These are phyloP conservation scores for Mycena polygramma DNA, from an alignment of 768 basidiomycete genomes.

Conservation along the genomic window DNA sequence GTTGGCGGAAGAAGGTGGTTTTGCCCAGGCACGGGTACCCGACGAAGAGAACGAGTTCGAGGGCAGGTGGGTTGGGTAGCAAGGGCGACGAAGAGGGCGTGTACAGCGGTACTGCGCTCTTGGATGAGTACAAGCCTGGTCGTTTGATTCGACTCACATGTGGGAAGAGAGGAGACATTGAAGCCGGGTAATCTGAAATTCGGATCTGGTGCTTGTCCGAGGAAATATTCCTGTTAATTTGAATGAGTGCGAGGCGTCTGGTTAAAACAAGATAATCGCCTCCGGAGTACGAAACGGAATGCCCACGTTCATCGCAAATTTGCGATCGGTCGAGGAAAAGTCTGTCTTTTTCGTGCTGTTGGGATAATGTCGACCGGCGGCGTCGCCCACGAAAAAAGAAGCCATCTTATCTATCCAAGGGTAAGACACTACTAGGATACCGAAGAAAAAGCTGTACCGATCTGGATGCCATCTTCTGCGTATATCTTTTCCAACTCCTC, in stretches of 20 bases:
- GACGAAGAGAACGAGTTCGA: slow-evolving; percentile 65
- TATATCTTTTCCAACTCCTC: slow-evolving; percentile 76
- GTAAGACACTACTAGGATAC: slow-evolving; percentile 14
- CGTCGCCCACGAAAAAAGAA: slow-evolving; percentile 91
- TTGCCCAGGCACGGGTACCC: slow-evolving; percentile 80
- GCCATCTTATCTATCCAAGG: slow-evolving; percentile 66
- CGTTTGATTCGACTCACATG: slow-evolving; percentile 44
- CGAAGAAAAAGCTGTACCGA: slow-evolving; percentile 63
- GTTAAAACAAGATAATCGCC: slow-evolving; percentile 53
- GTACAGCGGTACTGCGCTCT: slow-evolving; percentile 59
- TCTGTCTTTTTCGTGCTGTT: slow-evolving; percentile 60
- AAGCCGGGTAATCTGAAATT: slow-evolving; percentile 75
- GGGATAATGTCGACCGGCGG: slow-evolving; percentile 77
- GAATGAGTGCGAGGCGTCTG: background rate
- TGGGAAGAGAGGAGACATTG: slow-evolving; percentile 62
- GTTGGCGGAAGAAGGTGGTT: slow-evolving; percentile 77
- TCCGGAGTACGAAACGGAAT: slow-evolving; percentile 89
- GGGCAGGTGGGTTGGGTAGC: slow-evolving; percentile 52
- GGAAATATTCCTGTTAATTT: slow-evolving; percentile 79
- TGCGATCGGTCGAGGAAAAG: slow-evolving; percentile 86
- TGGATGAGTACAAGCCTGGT: background rate
- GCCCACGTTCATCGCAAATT: slow-evolving; percentile 85
- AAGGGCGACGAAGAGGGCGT: slow-evolving; percentile 66
- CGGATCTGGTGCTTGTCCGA: slow-evolving; percentile 60
- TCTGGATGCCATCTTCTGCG: slow-evolving; percentile 64